Conservation (phyloP, 129 eudicot species). For the Pittosporum tobira region DNA sequence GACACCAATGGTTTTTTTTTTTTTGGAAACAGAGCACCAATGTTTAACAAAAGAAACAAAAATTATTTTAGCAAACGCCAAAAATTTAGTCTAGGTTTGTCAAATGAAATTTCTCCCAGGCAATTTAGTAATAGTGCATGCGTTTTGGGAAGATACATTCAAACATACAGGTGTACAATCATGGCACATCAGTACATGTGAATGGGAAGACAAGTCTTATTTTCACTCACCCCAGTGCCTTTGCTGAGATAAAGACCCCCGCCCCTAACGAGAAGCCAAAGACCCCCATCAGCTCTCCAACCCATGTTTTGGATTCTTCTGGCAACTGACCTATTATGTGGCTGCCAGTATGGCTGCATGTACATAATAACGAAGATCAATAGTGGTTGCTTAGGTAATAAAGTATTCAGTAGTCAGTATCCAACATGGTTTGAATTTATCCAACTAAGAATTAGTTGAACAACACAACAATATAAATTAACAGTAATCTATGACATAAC, state of each 20-base stretch:
- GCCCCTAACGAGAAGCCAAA: slow-evolving; percentile 98
- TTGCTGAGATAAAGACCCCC: slow-evolving; percentile 97
- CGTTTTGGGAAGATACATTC: neutral
- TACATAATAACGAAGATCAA: slow-evolving; percentile 12
- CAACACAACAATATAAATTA: no score
- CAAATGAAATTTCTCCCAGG: no score
- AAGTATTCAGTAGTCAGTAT: no score
- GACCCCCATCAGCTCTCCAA: slow-evolving; percentile 99
- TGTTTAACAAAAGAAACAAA: neutral
- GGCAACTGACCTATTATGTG: slow-evolving; percentile 89
- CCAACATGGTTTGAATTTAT: no score
- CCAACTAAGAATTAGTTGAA: no score
- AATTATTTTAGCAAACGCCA: no score
- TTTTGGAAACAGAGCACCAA: neutral
- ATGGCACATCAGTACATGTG: neutral
- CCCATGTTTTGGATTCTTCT: slow-evolving; percentile 99
- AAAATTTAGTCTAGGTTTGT: no score
- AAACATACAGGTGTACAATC: neutral
- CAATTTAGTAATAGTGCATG: no score
- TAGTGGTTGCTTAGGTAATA: no score
- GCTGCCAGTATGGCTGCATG: slow-evolving; percentile 95
- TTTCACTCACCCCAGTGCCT: slow-evolving; percentile 81
- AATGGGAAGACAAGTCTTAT: neutral
- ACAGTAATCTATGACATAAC: no score
- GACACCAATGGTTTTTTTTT: no score